Conservation (phyloP, 345 rosid genomes). For the Aquilaria yunnanensis region DNA sequence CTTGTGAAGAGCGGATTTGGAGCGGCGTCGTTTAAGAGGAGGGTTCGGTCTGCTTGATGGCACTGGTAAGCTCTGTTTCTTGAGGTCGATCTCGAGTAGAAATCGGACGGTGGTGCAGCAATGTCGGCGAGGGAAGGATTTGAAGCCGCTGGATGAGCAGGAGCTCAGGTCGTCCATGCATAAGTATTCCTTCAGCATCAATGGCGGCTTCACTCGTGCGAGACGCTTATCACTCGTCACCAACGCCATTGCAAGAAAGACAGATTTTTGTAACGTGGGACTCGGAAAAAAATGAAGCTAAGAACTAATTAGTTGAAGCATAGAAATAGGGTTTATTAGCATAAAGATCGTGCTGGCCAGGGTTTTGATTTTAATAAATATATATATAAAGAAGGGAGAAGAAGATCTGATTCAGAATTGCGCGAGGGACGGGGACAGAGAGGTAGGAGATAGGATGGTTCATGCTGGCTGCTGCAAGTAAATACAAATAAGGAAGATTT, state of each 20-base stretch:
- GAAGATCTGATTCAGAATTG: no score
- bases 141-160: slow-evolving; percentile 87
- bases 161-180: slow-evolving; percentile 63
- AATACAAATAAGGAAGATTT: no score
- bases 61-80: slow-evolving; percentile 21
- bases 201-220: slow-evolving; percentile 19
- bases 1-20: slow-evolving; percentile 46
- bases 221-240: not conserved
- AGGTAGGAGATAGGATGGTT: no score
- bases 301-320: no score
- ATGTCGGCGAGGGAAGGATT: slow-evolving; percentile 74
- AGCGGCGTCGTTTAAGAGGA: slow-evolving; percentile 20
- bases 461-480: no score
- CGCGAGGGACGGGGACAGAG: no score
- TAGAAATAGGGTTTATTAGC: no score
- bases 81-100: slow-evolving; percentile 62
- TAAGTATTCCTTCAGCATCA: slow-evolving; percentile 75
- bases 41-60: slow-evolving; percentile 13
- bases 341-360: no score
- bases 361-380: no score
- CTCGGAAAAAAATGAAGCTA: no score
- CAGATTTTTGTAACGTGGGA: no score
- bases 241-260: not conserved
- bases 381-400: no score
- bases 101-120: slow-evolving; percentile 60